Percentiles rank a stretch among this genome's conserved stretches.
These are phyloP conservation scores for Biancaea sappan DNA, from an alignment of 306 rosid species.

Conservation along the genomic window DNA sequence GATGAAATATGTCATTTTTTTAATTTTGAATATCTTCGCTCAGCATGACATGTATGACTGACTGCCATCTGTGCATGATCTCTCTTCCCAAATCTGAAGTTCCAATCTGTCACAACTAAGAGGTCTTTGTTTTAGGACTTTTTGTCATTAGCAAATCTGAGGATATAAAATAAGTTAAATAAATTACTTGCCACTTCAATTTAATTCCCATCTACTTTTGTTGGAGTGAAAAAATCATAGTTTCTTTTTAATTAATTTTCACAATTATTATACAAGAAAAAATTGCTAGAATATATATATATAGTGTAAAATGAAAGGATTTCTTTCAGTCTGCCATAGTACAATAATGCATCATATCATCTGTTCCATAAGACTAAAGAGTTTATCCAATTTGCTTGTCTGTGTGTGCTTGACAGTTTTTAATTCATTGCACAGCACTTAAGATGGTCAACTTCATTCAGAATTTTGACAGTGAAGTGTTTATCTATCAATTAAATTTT, in stretches of 20 bases:
- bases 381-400: background rate
- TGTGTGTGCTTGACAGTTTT: background rate
- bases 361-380: background rate
- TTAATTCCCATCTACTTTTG: background rate
- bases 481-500: background rate
- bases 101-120: background rate
- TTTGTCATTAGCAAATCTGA: background rate
- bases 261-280: background rate
- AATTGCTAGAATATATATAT: background rate
- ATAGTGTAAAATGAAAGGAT: background rate
- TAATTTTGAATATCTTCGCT: background rate
- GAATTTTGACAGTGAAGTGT: background rate
- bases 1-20: slow-evolving; percentile 4
- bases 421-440: background rate
- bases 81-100: background rate
- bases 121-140: background rate
- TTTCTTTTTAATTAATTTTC: background rate
- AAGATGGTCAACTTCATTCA: background rate
- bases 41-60: background rate
- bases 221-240: background rate
- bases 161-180: background rate
- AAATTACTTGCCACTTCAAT: background rate
- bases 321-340: background rate
- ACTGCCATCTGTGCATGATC: background rate
- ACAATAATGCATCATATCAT: background rate